A percentile compares a stretch with the other conserved stretches of the same genome.
These are phyloP conservation scores for Buddleja alternifolia DNA, from an alignment of 257 asterid species.

Conservation along the genomic window DNA sequence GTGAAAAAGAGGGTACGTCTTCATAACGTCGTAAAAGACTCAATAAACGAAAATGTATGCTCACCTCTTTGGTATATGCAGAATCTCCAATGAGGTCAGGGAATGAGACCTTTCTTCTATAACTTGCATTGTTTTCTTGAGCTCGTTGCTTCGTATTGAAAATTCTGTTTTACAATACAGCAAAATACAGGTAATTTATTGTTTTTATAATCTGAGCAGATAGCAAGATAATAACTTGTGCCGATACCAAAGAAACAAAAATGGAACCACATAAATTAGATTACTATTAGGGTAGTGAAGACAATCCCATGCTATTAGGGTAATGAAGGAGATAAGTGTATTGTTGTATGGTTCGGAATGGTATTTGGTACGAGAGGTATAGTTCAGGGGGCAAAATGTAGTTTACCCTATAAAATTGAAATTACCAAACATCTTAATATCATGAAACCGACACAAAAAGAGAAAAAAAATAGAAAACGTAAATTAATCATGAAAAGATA, in stretches of 20 bases:
- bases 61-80: conserved; percentile 50
- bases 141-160: conserved; percentile 34
- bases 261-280: no score
- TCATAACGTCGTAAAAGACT: background rate
- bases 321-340: no score
- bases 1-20: no score
- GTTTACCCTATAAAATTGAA: no score
- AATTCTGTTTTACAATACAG: conserved; percentile 30
- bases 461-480: background rate
- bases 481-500: background rate
- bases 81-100: conserved; percentile 38
- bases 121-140: conserved; percentile 36
- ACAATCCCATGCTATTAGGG: no score
- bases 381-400: no score
- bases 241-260: background rate
- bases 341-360: no score
- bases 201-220: no score
- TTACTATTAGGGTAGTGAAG: no score
- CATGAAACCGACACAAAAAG: background rate
- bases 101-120: conserved; percentile 60
- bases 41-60: background rate
- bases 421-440: background rate
- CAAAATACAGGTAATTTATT: background rate
- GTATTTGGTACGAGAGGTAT: no score
- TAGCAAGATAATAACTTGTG: background rate